Evolutionary conservation across 805 yeast species (phyloP).

Genomic region (Maudiozyma bulderi): DNA sequence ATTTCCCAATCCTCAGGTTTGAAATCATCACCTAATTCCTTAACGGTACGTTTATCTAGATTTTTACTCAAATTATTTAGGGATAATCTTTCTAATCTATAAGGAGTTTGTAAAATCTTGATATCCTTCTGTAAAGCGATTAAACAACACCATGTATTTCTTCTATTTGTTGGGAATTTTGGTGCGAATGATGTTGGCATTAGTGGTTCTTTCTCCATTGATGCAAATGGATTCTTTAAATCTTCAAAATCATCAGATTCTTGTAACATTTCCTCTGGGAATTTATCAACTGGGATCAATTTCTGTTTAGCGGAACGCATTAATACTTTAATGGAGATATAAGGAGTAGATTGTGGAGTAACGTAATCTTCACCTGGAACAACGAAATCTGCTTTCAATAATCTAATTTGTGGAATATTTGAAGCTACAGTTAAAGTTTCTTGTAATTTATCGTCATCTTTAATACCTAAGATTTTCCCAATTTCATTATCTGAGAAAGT

Average conservation of each 20-base stretch:
- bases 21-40: conserved; percentile 29
- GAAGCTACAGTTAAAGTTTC: conserved; percentile 48
- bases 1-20: conserved; percentile 36
- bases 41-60: conserved; percentile 23
- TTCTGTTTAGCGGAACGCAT: conserved; percentile 66
- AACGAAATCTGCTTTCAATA: conserved; percentile 60
- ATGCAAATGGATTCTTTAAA: conserved; percentile 59
- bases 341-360: conserved; percentile 64
- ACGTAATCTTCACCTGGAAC: conserved; percentile 79
- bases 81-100: conserved; percentile 20
- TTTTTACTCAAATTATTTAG: conserved; percentile 20
- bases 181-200: conserved; percentile 66
- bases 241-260: conserved; percentile 59
- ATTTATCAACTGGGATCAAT: conserved; percentile 34
- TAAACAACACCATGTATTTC: conserved; percentile 55
- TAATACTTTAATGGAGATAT: conserved; percentile 64
- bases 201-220: conserved; percentile 58
- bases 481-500: conserved; percentile 49
- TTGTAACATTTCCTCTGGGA: conserved; percentile 26
- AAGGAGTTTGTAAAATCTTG: conserved; percentile 63
- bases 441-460: conserved; percentile 35
- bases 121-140: conserved; percentile 68
- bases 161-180: conserved; percentile 53
- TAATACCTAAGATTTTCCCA: conserved; percentile 46
- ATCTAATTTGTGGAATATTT: conserved; percentile 56